Base-by-base conservation (phyloP, 495 filamentous ascomycete genomes). In the Paragyromitra xinjiangensis region DNA sequence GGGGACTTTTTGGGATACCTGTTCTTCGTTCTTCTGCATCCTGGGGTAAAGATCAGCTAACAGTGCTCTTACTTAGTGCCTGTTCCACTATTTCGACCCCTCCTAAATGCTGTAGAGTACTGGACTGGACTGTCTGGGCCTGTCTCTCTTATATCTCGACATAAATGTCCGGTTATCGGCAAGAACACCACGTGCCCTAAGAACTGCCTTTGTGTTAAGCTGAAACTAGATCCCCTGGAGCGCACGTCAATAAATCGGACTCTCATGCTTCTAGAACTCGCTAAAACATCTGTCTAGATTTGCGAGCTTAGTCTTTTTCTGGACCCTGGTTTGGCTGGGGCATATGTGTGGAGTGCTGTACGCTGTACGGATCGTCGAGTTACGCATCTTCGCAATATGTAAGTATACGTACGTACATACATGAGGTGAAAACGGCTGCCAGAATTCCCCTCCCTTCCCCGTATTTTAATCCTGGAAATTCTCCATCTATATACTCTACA, bases 211-310 rank as follows among this genome's bases (percentile, higher is more conserved):
- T 24, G 9, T 53, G 55, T 22, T 55, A 55, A 34, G 22, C 55
- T 34, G 55, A 58, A 58, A 58, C 55, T 2, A 53, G 19, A 6
- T 29, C 14, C 50, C 19, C 29, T 55, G 51, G 55, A 29, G 55
- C 34, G 24, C 24, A 34, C 26, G 55, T 58, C 55, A 53, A 53
- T 22, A 4, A 22, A 53, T 22, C 14, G 50, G 24, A 9, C 4
- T 58, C 55, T 58, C 55, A 58, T 29, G 55, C 55, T 58, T 58
- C 55, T 24, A 58, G 55, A 58, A 58, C 55, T 29, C 55, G 55
- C 55, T 58, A 58, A 29, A 29, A 26, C 55, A 1, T 19, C 55
- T 14, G 11, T 9, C 55, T 34, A 14, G 6, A 58, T 29, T 11
- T 29, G 22, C 7, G 26, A 11, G 7, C 55, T 34, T 14, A 45